Conservation (phyloP, 352 stramenopile genomes). For the Phytophthora tentaculata region DNA sequence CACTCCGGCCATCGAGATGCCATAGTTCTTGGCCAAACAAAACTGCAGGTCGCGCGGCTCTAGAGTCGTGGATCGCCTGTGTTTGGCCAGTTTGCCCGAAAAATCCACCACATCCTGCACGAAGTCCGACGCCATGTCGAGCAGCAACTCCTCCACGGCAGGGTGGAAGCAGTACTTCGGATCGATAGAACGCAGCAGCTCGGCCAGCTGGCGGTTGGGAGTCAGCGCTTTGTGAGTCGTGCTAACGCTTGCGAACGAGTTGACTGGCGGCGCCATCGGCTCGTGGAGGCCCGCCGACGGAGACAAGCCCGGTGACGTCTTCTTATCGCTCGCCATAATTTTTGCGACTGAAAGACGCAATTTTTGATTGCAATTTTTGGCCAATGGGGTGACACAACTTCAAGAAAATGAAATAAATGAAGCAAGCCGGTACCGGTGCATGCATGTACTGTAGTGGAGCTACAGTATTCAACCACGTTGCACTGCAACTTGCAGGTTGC, state of each 20-base stretch:
- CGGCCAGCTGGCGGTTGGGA: slow-evolving; percentile 70
- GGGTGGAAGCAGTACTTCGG: slow-evolving; percentile 79
- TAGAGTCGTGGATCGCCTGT: slow-evolving; percentile 75
- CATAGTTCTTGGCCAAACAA: slow-evolving; percentile 86
- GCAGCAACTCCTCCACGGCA: slow-evolving; percentile 79
- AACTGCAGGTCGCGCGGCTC: slow-evolving; percentile 84
- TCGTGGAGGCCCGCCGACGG: slow-evolving; percentile 22
- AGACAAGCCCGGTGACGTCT: slow-evolving; percentile 23
- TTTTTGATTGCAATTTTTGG: too few species aligned
- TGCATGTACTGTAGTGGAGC: too few species aligned
- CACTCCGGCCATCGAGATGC: slow-evolving; percentile 79
- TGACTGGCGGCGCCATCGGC: slow-evolving; percentile 40
- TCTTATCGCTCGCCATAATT: slow-evolving; percentile 40
- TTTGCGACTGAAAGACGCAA: slow-evolving; percentile 24
- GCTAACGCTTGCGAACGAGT: slow-evolving; percentile 46
- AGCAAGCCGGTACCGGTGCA: too few species aligned
- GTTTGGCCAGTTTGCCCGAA: slow-evolving; percentile 69
- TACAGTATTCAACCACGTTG: too few species aligned
- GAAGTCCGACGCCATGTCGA: slow-evolving; percentile 87
- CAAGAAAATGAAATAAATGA: background rate
- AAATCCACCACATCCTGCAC: slow-evolving; percentile 79
- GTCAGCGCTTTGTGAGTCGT: slow-evolving; percentile 65
- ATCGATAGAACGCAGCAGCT: slow-evolving; percentile 74
- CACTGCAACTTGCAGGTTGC: too few species aligned
- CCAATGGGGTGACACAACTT: background rate